Conservation (phyloP, 495 filamentous ascomycete species). For the Letharia lupina region DNA sequence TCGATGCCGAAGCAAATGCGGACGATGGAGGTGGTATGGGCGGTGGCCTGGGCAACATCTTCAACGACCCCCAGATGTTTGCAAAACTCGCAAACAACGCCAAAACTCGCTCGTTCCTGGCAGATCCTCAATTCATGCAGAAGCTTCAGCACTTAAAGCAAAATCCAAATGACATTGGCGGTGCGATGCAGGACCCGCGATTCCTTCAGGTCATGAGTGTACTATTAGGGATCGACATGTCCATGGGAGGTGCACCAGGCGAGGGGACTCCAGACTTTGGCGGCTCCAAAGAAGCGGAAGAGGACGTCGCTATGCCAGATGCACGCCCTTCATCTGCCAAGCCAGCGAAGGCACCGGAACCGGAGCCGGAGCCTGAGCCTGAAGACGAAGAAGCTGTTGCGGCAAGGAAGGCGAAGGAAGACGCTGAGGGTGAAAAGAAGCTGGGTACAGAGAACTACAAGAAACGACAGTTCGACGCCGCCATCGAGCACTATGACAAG, state of each 20-base stretch:
- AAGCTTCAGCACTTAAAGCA: slow-evolving; percentile 73
- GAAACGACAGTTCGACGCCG: slow-evolving; percentile 90
- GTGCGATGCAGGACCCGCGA: slow-evolving; percentile 77
- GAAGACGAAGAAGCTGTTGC: slow-evolving; percentile 73
- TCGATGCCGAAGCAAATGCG: slow-evolving; percentile 64
- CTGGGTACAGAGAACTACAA: slow-evolving; percentile 94
- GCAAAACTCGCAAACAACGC: slow-evolving; percentile 89
- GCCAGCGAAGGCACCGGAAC: slow-evolving; percentile 43
- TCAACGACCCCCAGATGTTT: slow-evolving; percentile 82
- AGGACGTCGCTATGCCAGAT: slow-evolving; percentile 77
- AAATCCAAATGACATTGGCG: slow-evolving; percentile 71
- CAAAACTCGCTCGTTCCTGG: slow-evolving; percentile 80
- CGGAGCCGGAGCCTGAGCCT: slow-evolving; percentile 55
- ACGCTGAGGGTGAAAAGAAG: slow-evolving; percentile 89
- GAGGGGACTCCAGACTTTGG: slow-evolving; percentile 32
- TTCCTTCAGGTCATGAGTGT: slow-evolving; percentile 94
- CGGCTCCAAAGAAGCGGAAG: slow-evolving; percentile 48
- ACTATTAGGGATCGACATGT: slow-evolving; percentile 89
- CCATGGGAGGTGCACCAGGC: slow-evolving; percentile 55
- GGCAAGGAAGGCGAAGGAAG: slow-evolving; percentile 83
- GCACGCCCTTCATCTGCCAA: slow-evolving; percentile 43
- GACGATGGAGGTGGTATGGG: slow-evolving; percentile 58
- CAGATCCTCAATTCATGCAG: slow-evolving; percentile 78
- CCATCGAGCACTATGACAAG: slow-evolving; percentile 90
- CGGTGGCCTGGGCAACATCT: slow-evolving; percentile 77